These are phyloP conservation scores for Clonostachys rosea DNA, from an alignment of 2,329 filamentous ascomycete genomes.

Conservation along the genomic window DNA sequence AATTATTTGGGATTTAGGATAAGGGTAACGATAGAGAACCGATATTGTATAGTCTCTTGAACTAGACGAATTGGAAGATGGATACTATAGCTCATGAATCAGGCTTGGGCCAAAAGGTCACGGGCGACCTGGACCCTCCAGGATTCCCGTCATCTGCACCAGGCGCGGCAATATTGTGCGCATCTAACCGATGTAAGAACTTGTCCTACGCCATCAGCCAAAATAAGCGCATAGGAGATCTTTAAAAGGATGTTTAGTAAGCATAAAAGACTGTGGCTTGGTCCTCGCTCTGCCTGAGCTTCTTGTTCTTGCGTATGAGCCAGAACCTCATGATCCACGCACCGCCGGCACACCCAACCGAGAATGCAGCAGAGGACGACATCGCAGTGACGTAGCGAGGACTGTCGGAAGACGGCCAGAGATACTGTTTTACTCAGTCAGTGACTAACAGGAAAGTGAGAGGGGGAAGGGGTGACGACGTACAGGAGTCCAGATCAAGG, in stretches of 20 bases:
- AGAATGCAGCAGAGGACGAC: constrained; percentile 11
- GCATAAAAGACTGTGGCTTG: constrained; percentile 2
- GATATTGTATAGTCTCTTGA: too few species aligned
- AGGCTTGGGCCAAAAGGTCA: too few species aligned
- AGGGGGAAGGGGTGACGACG: neutral
- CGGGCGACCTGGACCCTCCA: too few species aligned
- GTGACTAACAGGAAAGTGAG: neutral
- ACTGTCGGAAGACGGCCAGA: constrained; percentile 24
- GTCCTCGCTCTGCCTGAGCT: constrained; percentile 7
- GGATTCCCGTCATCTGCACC: too few species aligned
- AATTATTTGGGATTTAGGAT: too few species aligned
- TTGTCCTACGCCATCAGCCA: too few species aligned
- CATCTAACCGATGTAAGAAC: too few species aligned
- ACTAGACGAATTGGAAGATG: too few species aligned
- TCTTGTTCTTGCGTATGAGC: constrained; percentile 11
- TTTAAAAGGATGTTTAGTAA: neutral
- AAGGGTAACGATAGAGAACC: too few species aligned
- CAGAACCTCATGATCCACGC: constrained; percentile 15
- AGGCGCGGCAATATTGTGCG: too few species aligned
- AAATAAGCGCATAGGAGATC: too few species aligned
- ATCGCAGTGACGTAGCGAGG: constrained; percentile 14
- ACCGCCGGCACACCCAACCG: constrained; percentile 11
- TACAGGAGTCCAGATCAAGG: constrained; percentile 9
- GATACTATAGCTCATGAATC: too few species aligned
- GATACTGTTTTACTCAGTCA: constrained; percentile 11